Evolutionary conservation across 345 rosid genomes (phyloP).

Genomic region (Gossypium ekmanianum): DNA sequence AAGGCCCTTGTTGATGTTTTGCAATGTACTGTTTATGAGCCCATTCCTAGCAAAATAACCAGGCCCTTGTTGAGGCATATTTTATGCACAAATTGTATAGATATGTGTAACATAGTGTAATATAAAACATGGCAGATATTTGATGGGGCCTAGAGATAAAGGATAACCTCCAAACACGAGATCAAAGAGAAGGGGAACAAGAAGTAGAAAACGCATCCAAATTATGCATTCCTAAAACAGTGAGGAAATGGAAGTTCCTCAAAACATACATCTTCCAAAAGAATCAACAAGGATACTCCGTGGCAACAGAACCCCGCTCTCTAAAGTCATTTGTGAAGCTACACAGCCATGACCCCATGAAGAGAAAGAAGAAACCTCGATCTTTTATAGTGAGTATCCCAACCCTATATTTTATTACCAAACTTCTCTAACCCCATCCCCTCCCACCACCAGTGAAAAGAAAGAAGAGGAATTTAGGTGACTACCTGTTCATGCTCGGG

Average conservation of each 20-base stretch:
- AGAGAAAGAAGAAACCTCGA: neutral
- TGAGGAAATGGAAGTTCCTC: neutral
- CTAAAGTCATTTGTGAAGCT: neutral
- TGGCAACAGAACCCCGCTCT: neutral
- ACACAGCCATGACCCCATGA: neutral
- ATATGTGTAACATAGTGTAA: neutral
- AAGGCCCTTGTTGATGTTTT: conserved; percentile 88
- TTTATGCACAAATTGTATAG: neutral
- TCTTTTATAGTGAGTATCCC: neutral
- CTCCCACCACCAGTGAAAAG: neutral
- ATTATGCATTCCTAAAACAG: neutral
- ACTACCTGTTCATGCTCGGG: conserved; percentile 77
- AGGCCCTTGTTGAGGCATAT: neutral
- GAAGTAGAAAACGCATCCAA: neutral
- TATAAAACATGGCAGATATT: conserved; percentile 1
- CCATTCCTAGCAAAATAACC: conserved; percentile 63
- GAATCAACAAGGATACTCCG: neutral
- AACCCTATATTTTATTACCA: neutral
- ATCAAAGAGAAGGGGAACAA: neutral
- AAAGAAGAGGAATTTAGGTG: neutral
- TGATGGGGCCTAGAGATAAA: neutral
- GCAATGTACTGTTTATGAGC: conserved; percentile 88
- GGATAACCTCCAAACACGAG: neutral
- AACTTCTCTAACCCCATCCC: neutral
- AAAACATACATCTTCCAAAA: neutral